phyloP scores from a whole-genome alignment of 495 filamentous ascomycete species.

The Staphylotrichum longicolle region DNA sequence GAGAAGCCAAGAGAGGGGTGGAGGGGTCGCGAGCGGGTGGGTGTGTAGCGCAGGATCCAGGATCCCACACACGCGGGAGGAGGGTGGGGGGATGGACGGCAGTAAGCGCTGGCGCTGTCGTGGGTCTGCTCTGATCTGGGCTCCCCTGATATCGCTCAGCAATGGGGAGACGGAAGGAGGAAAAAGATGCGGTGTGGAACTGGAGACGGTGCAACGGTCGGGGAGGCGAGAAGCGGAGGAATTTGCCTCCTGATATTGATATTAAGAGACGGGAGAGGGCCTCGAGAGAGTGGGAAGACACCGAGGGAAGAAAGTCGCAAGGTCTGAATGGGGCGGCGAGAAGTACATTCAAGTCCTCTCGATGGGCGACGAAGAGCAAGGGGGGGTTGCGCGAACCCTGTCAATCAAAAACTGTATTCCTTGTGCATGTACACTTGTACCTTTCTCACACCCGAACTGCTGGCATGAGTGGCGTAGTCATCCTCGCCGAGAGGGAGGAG shows the following conservation, averaged over 20 bases:
- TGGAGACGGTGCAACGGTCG: slow-evolving; percentile 2
- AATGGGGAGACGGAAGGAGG: not conserved
- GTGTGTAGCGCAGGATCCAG: slow-evolving; percentile 28
- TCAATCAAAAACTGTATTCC: not conserved
- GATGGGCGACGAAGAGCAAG: not conserved
- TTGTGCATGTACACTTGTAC: slow-evolving; percentile 6
- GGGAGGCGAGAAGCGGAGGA: slow-evolving; percentile 17
- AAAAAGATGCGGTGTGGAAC: not conserved
- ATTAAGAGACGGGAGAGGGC: slow-evolving; percentile 10
- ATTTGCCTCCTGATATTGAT: slow-evolving; percentile 8
- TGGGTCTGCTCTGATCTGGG: slow-evolving; percentile 15
- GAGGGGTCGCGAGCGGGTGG: slow-evolving; percentile 26
- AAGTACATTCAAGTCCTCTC: slow-evolving; percentile 14
- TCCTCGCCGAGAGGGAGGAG: slow-evolving; percentile 9
- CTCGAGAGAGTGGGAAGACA: slow-evolving; percentile 2
- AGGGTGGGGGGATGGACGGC: slow-evolving; percentile 10
- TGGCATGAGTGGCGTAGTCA: slow-evolving; percentile 19
- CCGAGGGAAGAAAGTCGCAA: slow-evolving; percentile 18
- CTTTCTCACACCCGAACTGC: not conserved
- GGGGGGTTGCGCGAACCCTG: not conserved
- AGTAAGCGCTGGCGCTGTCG: slow-evolving; percentile 25
- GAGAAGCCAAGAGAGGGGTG: slow-evolving; percentile 18
- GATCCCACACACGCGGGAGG: slow-evolving; percentile 22
- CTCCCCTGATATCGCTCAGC: slow-evolving; percentile 19
- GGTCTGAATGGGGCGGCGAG: slow-evolving; percentile 24